A percentile compares a stretch with the other conserved stretches of the same genome.
Evolutionary conservation across 169 alveolate genomes (phyloP).

Genomic region (Cryptosporidium tyzzeri): DNA sequence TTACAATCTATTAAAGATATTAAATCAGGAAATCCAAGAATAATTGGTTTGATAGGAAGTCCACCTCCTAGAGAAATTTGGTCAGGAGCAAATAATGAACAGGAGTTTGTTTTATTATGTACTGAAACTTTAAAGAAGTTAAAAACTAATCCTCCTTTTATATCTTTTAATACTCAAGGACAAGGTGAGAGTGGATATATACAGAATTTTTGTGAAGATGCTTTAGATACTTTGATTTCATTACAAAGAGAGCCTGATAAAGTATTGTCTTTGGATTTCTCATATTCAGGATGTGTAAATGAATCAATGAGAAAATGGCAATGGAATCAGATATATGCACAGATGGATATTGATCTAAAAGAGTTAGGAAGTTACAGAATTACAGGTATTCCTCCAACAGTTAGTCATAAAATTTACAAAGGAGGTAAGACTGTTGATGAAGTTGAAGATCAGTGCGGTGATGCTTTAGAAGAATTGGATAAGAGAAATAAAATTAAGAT

Average conservation of each 20-base stretch:
- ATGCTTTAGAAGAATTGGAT: conserved; percentile 64
- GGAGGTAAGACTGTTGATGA: conserved; percentile 72
- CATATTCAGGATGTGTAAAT: conserved; percentile 58
- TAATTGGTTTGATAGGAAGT: conserved; percentile 49
- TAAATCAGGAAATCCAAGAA: conserved; percentile 40
- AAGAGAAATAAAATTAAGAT: conserved; percentile 33
- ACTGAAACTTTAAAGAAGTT: conserved; percentile 21
- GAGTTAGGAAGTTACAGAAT: conserved; percentile 39
- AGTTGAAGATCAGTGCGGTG: conserved; percentile 63
- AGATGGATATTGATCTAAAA: conserved; percentile 42
- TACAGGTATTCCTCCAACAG: conserved; percentile 44
- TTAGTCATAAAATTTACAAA: conserved; percentile 19
- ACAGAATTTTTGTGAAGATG: conserved; percentile 67
- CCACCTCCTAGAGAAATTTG: conserved; percentile 65
- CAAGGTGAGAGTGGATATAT: conserved; percentile 46
- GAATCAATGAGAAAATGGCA: conserved; percentile 75
- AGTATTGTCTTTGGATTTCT: conserved; percentile 41
- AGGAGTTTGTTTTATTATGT: conserved; percentile 45
- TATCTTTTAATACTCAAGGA: conserved; percentile 35
- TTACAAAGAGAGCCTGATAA: conserved; percentile 58
- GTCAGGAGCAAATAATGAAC: conserved; percentile 70
- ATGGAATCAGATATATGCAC: conserved; percentile 61
- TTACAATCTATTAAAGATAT: conserved; percentile 51
- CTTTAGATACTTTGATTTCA: conserved; percentile 50
- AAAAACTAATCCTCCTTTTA: conserved; percentile 65